These are phyloP conservation scores for Eremothecium gossypii DNA, from an alignment of 1,139 yeast genomes.

Conservation along the genomic window DNA sequence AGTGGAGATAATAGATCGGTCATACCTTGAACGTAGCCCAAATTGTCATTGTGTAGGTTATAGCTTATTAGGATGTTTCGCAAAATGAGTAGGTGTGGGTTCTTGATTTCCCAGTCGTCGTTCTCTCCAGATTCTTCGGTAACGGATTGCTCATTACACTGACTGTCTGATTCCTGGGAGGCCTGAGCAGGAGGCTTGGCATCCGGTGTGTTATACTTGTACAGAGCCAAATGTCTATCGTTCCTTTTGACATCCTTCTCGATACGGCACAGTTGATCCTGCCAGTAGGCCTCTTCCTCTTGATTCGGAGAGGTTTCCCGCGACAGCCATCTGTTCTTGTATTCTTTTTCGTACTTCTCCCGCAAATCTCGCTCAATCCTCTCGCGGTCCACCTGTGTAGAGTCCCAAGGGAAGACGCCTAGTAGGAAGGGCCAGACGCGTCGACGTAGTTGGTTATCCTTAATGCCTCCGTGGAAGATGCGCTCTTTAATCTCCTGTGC, in stretches of 20 bases:
- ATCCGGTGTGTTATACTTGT: conserved; percentile 39
- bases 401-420: conserved; percentile 84
- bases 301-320: conserved; percentile 34
- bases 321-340: conserved; percentile 50
- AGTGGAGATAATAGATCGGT: conserved; percentile 84
- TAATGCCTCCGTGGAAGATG: conserved; percentile 85
- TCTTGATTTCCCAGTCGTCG: conserved; percentile 48
- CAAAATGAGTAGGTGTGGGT: conserved; percentile 60
- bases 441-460: conserved; percentile 43
- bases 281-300: conserved; percentile 65
- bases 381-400: conserved; percentile 58
- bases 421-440: conserved; percentile 84
- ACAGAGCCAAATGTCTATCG: conserved; percentile 66
- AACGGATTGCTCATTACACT: conserved; percentile 29
- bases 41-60: conserved; percentile 69
- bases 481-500: conserved; percentile 68
- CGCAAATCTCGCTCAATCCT: conserved; percentile 48
- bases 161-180: conserved; percentile 26
- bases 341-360: conserved; percentile 56
- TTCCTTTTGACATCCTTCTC: conserved; percentile 92
- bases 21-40: conserved; percentile 98
- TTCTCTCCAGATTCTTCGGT: conserved; percentile 45
- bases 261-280: conserved; percentile 78
- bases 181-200: conserved; percentile 22
- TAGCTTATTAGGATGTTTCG: conserved; percentile 78